Conservation (phyloP, 2,329 filamentous ascomycete species). For the Calonectria pteridis region DNA sequence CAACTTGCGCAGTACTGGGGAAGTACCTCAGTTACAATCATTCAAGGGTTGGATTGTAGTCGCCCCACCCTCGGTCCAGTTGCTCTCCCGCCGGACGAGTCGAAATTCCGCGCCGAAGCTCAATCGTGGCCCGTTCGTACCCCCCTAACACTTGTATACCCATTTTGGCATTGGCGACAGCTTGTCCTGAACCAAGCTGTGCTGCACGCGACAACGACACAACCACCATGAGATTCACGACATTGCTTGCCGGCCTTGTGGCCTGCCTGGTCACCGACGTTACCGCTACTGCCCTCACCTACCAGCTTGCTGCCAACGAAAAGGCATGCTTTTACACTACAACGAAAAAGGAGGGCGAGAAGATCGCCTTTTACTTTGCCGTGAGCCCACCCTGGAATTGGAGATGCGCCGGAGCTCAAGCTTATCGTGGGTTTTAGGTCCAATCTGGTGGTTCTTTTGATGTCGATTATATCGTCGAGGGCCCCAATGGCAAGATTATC, state of each 20-base stretch:
- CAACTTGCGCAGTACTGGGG: too few relatives aligned
- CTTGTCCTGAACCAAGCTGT: constrained; percentile 44
- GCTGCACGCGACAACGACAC: constrained; percentile 46
- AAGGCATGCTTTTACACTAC: constrained; percentile 94
- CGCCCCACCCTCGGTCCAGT: constrained; percentile 25
- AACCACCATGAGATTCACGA: constrained; percentile 72
- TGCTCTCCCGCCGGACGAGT: constrained; percentile 34
- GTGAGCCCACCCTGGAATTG: constrained; percentile 65
- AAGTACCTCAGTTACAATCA: too few relatives aligned
- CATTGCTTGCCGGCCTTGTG: constrained; percentile 75
- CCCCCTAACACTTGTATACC: constrained; percentile 32
- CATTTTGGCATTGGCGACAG: constrained; percentile 44
- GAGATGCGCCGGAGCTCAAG: background rate
- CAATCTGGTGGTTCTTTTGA: constrained; percentile 99
- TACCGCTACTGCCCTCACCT: constrained; percentile 92
- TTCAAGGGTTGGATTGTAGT: too few relatives aligned
- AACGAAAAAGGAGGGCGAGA: constrained; percentile 82
- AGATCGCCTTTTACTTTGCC: constrained; percentile 98
- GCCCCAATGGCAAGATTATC: constrained; percentile 84
- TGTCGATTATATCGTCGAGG: constrained; percentile 90
- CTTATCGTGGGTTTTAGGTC: constrained; percentile 69
- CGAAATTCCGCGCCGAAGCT: constrained; percentile 46
- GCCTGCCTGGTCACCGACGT: constrained; percentile 78
- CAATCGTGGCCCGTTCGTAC: constrained; percentile 45
- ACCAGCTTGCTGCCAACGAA: constrained; percentile 90